Conservation (phyloP, 2,329 filamentous ascomycete genomes). For the Ophioceras dolichostomum region DNA sequence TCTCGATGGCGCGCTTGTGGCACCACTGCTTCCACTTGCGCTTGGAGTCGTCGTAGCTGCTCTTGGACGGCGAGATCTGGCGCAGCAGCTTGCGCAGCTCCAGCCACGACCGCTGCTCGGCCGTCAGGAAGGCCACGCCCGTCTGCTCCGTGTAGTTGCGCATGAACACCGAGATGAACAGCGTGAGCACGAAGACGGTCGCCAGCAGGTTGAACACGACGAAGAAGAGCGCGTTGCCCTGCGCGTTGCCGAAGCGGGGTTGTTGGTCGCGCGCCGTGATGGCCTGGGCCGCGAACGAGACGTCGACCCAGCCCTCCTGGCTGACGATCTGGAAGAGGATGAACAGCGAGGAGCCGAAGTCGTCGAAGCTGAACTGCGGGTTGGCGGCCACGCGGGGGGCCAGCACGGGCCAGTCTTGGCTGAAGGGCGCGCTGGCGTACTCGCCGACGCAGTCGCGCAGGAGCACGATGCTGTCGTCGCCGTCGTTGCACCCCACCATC, state of each 20-base stretch:
- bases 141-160: conserved; percentile 98
- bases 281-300: conserved; percentile 73
- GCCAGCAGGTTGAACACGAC: conserved; percentile 92
- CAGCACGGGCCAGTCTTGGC: conserved; percentile 62
- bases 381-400: conserved; percentile 74
- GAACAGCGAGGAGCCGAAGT: conserved; percentile 87
- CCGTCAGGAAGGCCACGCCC: conserved; percentile 87
- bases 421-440: conserved; percentile 63
- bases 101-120: conserved; percentile 93
- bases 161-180: conserved; percentile 99
- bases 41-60: conserved; percentile 66
- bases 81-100: conserved; percentile 84
- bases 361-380: conserved; percentile 82
- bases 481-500: conserved; percentile 71
- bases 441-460: conserved; percentile 75
- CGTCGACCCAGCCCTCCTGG: conserved; percentile 94
- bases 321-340: conserved; percentile 98
- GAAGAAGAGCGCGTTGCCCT: conserved; percentile 89
- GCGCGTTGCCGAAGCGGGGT: conserved; percentile 53
- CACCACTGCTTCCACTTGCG: conserved; percentile 85
- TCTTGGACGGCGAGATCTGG: conserved; percentile 90
- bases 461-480: conserved; percentile 37
- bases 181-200: conserved; percentile 88
- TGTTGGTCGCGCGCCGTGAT: conserved; percentile 70
- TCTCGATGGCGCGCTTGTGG: conserved; percentile 86